These are phyloP conservation scores for Tephrocybe sp. DNA, from an alignment of 768 basidiomycete genomes.

Conservation along the genomic window DNA sequence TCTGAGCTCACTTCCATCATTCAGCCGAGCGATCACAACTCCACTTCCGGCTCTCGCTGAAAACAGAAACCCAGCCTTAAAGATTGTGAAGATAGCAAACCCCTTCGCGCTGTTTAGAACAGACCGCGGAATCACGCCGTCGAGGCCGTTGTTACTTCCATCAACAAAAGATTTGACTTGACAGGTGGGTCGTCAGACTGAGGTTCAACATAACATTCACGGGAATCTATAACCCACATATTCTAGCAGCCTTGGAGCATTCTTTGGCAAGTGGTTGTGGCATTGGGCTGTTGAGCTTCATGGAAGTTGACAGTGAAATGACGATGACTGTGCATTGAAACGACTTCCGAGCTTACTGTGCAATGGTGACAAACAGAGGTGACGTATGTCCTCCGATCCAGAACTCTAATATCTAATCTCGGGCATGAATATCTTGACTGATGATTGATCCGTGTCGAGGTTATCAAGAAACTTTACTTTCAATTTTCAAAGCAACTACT, in stretches of 20 bases:
- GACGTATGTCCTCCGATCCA: no score
- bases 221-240: constrained; percentile 51
- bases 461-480: no score
- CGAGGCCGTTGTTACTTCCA: constrained; percentile 76
- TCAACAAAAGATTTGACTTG: constrained; percentile 86
- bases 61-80: constrained; percentile 75
- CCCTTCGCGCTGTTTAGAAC: constrained; percentile 57
- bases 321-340: not conserved
- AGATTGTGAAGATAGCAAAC: constrained; percentile 89
- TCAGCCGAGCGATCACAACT: constrained; percentile 81
- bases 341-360: not conserved
- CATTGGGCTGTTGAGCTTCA: constrained; percentile 50
- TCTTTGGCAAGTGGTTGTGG: constrained; percentile 75
- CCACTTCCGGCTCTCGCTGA: constrained; percentile 85
- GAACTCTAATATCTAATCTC: no score
- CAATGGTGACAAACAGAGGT: not conserved
- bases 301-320: constrained; percentile 19
- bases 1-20: constrained; percentile 70
- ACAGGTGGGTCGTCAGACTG: not conserved
- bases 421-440: no score
- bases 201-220: not conserved
- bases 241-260: constrained; percentile 85
- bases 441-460: no score
- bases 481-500: no score
- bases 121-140: constrained; percentile 60